Evolutionary conservation across 2,329 filamentous ascomycete genomes (phyloP), one percentile per base, ranked within the genome.

Genomic region (Cryoendolithus antarcticus): DNA sequence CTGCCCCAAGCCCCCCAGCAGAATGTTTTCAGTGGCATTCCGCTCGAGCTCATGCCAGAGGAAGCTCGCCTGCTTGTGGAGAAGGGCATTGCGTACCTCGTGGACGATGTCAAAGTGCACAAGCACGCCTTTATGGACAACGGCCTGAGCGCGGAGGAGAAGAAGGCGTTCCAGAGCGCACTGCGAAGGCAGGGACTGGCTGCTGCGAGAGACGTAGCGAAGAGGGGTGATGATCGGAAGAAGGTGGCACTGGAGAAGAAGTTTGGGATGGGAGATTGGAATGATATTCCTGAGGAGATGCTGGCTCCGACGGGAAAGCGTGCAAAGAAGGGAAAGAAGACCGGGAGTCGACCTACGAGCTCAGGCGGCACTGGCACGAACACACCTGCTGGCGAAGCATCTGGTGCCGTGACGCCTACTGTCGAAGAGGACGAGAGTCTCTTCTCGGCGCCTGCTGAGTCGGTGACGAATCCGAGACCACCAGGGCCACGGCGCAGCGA

Each of bases 1-100:
- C 77, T 94, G 24, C 89, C 91, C 2, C 88, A 96, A 62, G 80
- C 86, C 41, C 86, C 88, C 4, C 89, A 93, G 51, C 91, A 98
- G 63, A 96, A 94, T 63, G 74, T 94, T 41, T 96, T 96, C 58
- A 74, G 89, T 42, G 85, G 88, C 34, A 65, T 96, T 36, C 91
- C 91, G 2, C 65, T 96, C 19, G 82, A 95, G 66, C 70, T 98
- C 33, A 84, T 91, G 67, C 80, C 85, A 1, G 91, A 96, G 63
- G 91, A 98, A 66, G 88, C 81, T 3, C 74, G 78, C 47, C 64
- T 91, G 39, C 71, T 98, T 19, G 77, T 93, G 42, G 80, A 86
- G 49, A 80, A 80, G 50, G 77, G 75, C 43, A 74, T 77, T 50
- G 89, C 78, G 32, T 85, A 81, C 61, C 71, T 94, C 49, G 77